Evolutionary conservation across 306 rosid species (phyloP).

Genomic region (Geum urbanum): DNA sequence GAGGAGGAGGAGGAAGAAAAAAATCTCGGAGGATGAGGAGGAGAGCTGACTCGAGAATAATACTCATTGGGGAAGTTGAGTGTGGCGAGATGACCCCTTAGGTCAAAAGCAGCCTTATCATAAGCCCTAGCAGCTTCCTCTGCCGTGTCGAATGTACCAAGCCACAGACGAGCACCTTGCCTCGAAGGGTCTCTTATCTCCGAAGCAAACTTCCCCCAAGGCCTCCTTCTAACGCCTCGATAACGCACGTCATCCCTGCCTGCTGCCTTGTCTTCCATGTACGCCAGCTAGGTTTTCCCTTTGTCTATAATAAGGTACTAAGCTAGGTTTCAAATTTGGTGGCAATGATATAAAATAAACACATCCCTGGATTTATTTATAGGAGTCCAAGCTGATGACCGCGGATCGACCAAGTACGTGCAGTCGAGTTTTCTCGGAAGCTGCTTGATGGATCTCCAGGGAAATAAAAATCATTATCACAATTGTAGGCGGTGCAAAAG

Average conservation of each 20-base stretch:
- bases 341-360: background rate
- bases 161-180: constrained; percentile 72
- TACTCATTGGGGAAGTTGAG: constrained; percentile 77
- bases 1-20: constrained; percentile 27
- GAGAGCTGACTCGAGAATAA: constrained; percentile 51
- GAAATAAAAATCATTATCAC: background rate
- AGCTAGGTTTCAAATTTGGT: constrained; percentile 6
- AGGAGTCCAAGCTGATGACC: background rate
- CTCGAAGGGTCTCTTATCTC: constrained; percentile 74
- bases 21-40: constrained; percentile 56
- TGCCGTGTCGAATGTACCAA: constrained; percentile 81
- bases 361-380: constrained; percentile 18
- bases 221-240: constrained; percentile 67
- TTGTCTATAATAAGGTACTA: too few species aligned
- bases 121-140: constrained; percentile 84
- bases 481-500: constrained; percentile 30
- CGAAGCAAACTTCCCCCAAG: constrained; percentile 89
- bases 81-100: constrained; percentile 72
- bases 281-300: too few species aligned
- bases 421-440: constrained; percentile 27
- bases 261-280: constrained; percentile 32
- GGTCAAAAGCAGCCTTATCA: constrained; percentile 68
- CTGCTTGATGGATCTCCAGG: constrained; percentile 17
- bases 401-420: constrained; percentile 44
- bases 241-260: constrained; percentile 43